phyloP scores from a whole-genome alignment of 352 stramenopile genomes.

The Phytophthora palmivora region DNA sequence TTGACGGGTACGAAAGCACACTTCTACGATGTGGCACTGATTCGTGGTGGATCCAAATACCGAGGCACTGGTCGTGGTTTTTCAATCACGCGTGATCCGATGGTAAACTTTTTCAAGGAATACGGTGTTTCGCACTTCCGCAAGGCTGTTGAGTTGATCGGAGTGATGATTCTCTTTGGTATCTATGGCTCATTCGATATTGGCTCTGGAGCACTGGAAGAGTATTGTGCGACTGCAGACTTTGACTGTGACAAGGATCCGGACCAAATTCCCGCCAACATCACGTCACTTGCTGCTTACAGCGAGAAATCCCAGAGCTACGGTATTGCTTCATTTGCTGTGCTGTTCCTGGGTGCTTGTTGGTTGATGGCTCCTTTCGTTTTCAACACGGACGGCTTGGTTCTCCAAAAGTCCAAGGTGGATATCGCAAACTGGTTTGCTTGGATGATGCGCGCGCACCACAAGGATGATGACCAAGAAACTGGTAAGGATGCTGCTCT shows the following conservation, averaged over 20 bases:
- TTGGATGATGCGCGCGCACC: conserved; percentile 77
- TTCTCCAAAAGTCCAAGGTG: conserved; percentile 83
- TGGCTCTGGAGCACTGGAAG: conserved; percentile 45
- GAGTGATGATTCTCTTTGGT: conserved; percentile 85
- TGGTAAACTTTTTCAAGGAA: conserved; percentile 91
- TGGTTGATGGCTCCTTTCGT: conserved; percentile 88
- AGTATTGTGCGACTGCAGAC: conserved; percentile 59
- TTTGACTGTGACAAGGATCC: conserved; percentile 59
- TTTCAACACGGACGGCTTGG: conserved; percentile 91
- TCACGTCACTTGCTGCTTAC: conserved; percentile 70
- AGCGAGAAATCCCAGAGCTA: conserved; percentile 74
- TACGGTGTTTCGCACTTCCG: conserved; percentile 89
- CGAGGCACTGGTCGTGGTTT: conserved; percentile 87
- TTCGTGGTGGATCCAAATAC: conserved; percentile 88
- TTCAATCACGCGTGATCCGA: conserved; percentile 84
- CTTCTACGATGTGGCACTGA: conserved; percentile 87
- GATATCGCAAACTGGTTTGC: conserved; percentile 85
- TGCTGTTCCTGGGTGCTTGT: conserved; percentile 81
- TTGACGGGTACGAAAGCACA: conserved; percentile 88
- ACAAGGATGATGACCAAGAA: conserved; percentile 56
- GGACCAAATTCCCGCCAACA: conserved; percentile 67
- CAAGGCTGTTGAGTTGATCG: conserved; percentile 89
- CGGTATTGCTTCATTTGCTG: conserved; percentile 81
- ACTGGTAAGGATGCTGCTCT: conserved; percentile 41
- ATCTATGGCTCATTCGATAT: conserved; percentile 84